These are phyloP conservation scores for Lophiostoma macrostomum DNA, from an alignment of 495 filamentous ascomycete species.

Conservation along the genomic window DNA sequence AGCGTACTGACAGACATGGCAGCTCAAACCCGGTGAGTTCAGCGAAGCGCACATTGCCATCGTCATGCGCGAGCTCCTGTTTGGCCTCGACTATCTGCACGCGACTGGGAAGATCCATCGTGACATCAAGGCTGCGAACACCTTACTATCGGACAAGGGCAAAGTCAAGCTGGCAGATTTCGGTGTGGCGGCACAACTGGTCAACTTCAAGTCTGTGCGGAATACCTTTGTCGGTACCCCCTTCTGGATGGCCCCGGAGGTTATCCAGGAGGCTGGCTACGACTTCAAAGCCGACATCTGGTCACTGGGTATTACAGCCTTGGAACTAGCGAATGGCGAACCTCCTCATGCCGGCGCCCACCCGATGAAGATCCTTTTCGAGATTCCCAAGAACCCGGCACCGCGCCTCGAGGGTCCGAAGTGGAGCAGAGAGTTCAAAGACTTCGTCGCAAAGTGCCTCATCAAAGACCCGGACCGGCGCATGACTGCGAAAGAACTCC, in stretches of 20 bases:
- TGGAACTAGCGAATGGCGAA: slow-evolving; percentile 89
- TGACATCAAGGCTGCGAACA: slow-evolving; percentile 93
- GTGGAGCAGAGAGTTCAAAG: slow-evolving; percentile 88
- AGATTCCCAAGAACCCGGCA: slow-evolving; percentile 88
- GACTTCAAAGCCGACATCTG: slow-evolving; percentile 98
- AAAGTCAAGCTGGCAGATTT: slow-evolving; percentile 96
- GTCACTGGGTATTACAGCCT: slow-evolving; percentile 94
- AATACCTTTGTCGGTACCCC: slow-evolving; percentile 99
- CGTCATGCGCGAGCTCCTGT: slow-evolving; percentile 84
- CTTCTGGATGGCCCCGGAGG: slow-evolving; percentile 99
- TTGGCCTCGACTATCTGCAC: slow-evolving; percentile 91
- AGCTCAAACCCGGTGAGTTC: slow-evolving; percentile 92
- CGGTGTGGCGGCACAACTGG: slow-evolving; percentile 92
- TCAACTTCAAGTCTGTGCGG: slow-evolving; percentile 95
- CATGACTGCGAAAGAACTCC: slow-evolving; percentile 82
- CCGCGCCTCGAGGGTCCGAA: slow-evolving; percentile 78
- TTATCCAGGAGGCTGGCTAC: slow-evolving; percentile 95
- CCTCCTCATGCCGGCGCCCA: slow-evolving; percentile 87
- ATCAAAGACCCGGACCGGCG: slow-evolving; percentile 84
- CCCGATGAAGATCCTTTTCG: slow-evolving; percentile 98
- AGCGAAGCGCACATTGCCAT: slow-evolving; percentile 91
- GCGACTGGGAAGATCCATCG: slow-evolving; percentile 93
- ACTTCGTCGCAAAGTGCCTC: slow-evolving; percentile 85
- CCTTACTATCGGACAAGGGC: slow-evolving; percentile 81
- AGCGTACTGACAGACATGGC: slow-evolving; percentile 23